Evolutionary conservation across 345 rosid species (phyloP), one percentile per base, ranked within the genome.

Genomic region (Anastatica hierochuntica): DNA sequence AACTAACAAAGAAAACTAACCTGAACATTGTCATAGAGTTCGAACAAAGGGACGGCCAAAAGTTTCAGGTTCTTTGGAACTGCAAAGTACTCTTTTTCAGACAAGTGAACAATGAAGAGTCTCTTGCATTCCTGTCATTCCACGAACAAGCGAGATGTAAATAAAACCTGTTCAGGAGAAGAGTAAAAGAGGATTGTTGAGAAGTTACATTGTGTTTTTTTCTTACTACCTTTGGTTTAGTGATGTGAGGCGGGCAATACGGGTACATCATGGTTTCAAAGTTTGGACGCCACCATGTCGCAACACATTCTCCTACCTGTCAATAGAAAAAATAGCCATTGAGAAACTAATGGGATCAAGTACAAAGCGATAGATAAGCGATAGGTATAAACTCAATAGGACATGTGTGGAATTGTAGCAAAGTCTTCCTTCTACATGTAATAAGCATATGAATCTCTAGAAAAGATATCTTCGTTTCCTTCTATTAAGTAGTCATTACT

Each of bases 281-380:
- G 78, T 94, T 88, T 54, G 97, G 99, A 75, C 99, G 86, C 99
- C 99, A 94, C 97, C 95, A 88, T 47, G 77, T 76, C 5, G 95
- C 99, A 67, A 79, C 99, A 66, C 95, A 85, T 63, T 88, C 99
- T 18, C 94, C 95, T 49, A 94, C 82, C 99, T 94, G 79, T 64
- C 70, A 27, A 12, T 53, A 24, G 6, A 6, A 13, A 18, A 16
- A 34, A n/a, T n/a, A 34, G 4, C 4, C 34, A n/a, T n/a, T n/a
- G n/a, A n/a, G n/a, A n/a, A n/a, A n/a, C n/a, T n/a, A n/a, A n/a
- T n/a, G n/a, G n/a, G n/a, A n/a, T n/a, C n/a, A n/a, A n/a, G n/a
- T n/a, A n/a, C 3, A 44, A 30, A 44, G 12, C 23, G 26, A 33
- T 3, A 15, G 49, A n/a, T n/a, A n/a, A n/a, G n/a, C n/a, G n/a